phyloP scores from a whole-genome alignment of 352 stramenopile species.

The Phytophthora rubi region DNA sequence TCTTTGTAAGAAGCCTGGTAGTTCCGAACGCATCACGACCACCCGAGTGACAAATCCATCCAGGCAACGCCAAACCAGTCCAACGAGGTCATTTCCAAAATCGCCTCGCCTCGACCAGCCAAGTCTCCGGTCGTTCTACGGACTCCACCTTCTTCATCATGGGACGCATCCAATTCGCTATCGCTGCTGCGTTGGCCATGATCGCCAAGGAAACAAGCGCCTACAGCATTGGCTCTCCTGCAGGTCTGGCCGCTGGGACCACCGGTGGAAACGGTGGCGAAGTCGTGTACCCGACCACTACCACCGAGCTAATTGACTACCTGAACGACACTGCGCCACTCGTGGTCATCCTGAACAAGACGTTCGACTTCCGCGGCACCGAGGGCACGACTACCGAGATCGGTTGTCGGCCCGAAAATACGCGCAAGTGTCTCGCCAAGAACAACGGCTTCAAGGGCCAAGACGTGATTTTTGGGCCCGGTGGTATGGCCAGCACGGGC shows the following conservation, averaged over 20 bases:
- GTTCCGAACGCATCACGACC: too few species aligned
- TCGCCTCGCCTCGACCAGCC: slow-evolving; percentile 13
- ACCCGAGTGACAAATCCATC: background rate
- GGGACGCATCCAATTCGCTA: slow-evolving; percentile 18
- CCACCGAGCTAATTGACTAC: slow-evolving; percentile 39
- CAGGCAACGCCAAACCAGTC: too few species aligned
- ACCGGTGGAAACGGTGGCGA: slow-evolving; percentile 37
- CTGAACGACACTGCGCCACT: slow-evolving; percentile 31
- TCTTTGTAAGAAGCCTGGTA: too few species aligned
- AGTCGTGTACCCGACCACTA: slow-evolving; percentile 35
- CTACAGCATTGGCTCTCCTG: slow-evolving; percentile 28
- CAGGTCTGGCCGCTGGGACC: slow-evolving; percentile 33
- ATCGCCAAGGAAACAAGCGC: slow-evolving; percentile 12
- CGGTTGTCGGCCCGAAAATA: slow-evolving; percentile 39
- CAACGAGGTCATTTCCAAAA: slow-evolving; percentile 24
- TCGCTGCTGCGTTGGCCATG: slow-evolving; percentile 12
- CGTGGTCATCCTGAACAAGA: slow-evolving; percentile 47
- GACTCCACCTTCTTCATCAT: slow-evolving; percentile 2
- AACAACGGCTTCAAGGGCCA: slow-evolving; percentile 49
- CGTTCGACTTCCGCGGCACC: slow-evolving; percentile 46
- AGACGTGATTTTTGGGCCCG: slow-evolving; percentile 47
- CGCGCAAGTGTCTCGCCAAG: slow-evolving; percentile 39
- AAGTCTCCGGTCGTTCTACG: background rate
- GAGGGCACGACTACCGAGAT: slow-evolving; percentile 45
- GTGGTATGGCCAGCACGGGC: slow-evolving; percentile 52